These are phyloP conservation scores for Fraxinus quadrangulata DNA, from an alignment of 257 asterid genomes.

Conservation along the genomic window DNA sequence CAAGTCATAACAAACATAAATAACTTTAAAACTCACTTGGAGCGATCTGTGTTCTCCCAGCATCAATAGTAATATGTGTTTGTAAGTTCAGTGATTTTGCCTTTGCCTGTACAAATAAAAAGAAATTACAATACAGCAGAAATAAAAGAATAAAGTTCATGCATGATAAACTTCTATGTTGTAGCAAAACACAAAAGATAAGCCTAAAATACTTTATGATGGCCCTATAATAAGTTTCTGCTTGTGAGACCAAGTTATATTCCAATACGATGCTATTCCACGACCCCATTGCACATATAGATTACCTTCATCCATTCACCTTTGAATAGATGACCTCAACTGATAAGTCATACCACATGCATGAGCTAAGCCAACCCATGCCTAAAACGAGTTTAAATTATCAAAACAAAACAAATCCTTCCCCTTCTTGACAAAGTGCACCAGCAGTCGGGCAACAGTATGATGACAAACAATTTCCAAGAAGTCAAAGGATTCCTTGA, in stretches of 20 bases:
- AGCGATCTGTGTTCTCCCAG: slow-evolving; percentile 97
- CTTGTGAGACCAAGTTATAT: neutral
- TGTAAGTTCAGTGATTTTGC: slow-evolving; percentile 79
- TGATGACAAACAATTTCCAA: neutral
- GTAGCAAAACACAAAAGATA: neutral
- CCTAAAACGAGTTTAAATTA: neutral
- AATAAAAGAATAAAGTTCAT: neutral
- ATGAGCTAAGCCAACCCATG: neutral
- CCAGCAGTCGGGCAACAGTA: neutral
- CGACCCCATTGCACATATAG: neutral
- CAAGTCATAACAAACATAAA: slow-evolving; percentile 5
- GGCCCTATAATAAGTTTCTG: neutral
- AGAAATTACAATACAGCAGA: slow-evolving; percentile 9
- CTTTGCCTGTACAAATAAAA: slow-evolving; percentile 56
- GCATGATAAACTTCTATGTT: slow-evolving; percentile 13
- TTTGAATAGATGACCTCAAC: neutral
- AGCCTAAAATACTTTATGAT: neutral
- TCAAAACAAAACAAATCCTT: neutral
- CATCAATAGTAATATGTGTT: slow-evolving; percentile 84
- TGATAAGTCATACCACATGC: neutral
- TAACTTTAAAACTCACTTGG: slow-evolving; percentile 66
- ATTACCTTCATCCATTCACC: neutral
- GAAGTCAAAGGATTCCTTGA: neutral
- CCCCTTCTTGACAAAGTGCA: neutral
- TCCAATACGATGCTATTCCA: neutral